Evolutionary conservation across 495 filamentous ascomycete genomes (phyloP), one percentile per base, ranked within the genome.

Genomic region (Penicillium paxilli): DNA sequence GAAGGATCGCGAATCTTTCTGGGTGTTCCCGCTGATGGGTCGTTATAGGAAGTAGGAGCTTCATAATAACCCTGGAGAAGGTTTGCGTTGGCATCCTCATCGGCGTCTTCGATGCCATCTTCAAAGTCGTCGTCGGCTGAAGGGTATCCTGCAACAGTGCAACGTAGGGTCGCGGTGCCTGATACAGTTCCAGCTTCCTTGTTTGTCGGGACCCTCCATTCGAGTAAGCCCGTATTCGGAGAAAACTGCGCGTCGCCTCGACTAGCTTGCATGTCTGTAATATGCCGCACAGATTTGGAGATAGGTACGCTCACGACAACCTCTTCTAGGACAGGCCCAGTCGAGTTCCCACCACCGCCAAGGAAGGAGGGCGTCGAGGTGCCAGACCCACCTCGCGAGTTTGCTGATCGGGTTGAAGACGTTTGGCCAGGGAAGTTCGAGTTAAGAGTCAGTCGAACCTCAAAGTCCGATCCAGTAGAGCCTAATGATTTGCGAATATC

Each of bases 401-500:
- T 55, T 9, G 63, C 57, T 11, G 67, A 58, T 21, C 76, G 71
- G 14, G 69, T 70, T 22, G 63, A 57, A 11, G 76, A 62, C 10
- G 61, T 54, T 23, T 73, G 59, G 16, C 76, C 75, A 0, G 79
- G 69, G 21, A 85, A 84, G 52, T 82, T 86, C 2, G 84, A 78
- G 49, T 84, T 87, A 25, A 95, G 79, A 38, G 83, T 80, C 10
- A 97, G 68, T 26, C 89, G 82, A 24, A 96, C 89, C 65, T 98
- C 94, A 57, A 98, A 98, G 22, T 98, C 94, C 3, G 87, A 79
- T 8, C 87, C 90, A 1, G 69, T 72, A 7, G 79, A 69, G 0
- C 94, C 94, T 5, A 96, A 73, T 2, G 83, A 82, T 21, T 90
- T 96, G 47, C 85, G 86, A 37, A 98, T 83, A 60, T 96, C 89